Percentiles rank a stretch among this genome's conserved stretches.
Evolutionary conservation across 331 rosid species (phyloP).

Genomic region (Malus hybrid): DNA sequence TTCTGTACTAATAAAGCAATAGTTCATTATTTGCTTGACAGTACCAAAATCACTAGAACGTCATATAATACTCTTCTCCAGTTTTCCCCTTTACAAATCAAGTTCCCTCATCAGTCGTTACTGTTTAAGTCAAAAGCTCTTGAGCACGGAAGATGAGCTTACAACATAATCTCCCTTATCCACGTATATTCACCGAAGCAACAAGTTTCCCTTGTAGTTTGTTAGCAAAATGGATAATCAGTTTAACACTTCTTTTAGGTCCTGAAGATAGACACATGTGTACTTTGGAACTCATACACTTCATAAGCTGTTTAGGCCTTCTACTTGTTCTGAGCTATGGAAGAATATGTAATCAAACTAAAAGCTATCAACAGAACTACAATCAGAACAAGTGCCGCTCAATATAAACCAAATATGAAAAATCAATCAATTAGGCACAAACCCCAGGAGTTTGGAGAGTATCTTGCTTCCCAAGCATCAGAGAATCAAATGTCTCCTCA

Average conservation of each 20-base stretch:
- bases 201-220: not conserved
- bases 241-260: not conserved
- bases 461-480: conserved; percentile 40
- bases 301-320: not conserved
- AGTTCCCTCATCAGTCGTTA: not conserved
- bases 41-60: not conserved
- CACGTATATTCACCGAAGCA: not conserved
- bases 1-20: not conserved
- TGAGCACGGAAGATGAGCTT: not conserved
- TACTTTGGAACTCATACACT: not conserved
- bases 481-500: conserved; percentile 53
- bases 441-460: conserved; percentile 62
- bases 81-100: not conserved
- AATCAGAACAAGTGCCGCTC: not conserved
- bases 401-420: not conserved
- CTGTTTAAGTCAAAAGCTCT: not conserved
- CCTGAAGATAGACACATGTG: not conserved
- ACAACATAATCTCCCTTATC: not conserved
- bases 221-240: not conserved
- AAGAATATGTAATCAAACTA: not conserved
- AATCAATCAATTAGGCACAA: conserved; percentile 19
- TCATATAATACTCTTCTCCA: not conserved
- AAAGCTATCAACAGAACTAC: not conserved
- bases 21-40: not conserved
- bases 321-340: not conserved